A percentile compares a stretch with the other conserved stretches of the same genome.
Conservation (phyloP, 2,329 filamentous ascomycete genomes). For the Ceratocystis albifundus region DNA sequence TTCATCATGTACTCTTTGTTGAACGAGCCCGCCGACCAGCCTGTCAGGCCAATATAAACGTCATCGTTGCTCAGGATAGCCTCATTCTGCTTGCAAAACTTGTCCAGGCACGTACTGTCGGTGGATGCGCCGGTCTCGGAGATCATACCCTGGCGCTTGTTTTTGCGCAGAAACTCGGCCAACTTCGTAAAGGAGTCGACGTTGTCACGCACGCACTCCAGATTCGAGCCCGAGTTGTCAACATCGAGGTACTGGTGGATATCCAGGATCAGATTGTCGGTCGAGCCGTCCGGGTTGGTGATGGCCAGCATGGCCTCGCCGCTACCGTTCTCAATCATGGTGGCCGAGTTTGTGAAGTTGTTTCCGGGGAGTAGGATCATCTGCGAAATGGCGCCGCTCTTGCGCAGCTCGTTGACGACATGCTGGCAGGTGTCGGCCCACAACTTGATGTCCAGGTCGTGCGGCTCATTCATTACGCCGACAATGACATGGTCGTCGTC, state of each 20-base stretch:
- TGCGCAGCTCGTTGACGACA: constrained; percentile 53
- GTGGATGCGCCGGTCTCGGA: constrained; percentile 38
- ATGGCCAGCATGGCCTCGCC: constrained; percentile 42
- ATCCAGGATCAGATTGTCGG: constrained; percentile 45
- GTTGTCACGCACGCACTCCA: constrained; percentile 44
- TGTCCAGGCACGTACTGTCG: constrained; percentile 33
- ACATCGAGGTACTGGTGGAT: constrained; percentile 51
- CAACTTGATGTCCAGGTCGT: constrained; percentile 43
- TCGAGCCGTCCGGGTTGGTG: constrained; percentile 48
- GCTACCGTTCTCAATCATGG: constrained; percentile 39
- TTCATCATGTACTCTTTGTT: constrained; percentile 34
- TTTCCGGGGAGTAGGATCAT: constrained; percentile 54
- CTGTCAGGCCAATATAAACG: constrained; percentile 38
- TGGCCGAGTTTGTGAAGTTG: constrained; percentile 43
- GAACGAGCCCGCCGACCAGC: constrained; percentile 38
- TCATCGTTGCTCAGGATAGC: constrained; percentile 38
- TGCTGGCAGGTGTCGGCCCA: constrained; percentile 53
- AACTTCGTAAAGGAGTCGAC: constrained; percentile 38
- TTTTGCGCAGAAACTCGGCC: constrained; percentile 36
- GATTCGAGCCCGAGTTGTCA: constrained; percentile 44
- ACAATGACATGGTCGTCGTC: constrained; percentile 45
- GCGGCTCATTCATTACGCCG: constrained; percentile 60
- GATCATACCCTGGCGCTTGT: constrained; percentile 36
- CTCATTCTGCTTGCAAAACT: constrained; percentile 38
- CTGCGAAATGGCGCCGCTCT: constrained; percentile 50